These are phyloP conservation scores for Pythium coloratum DNA, from an alignment of 352 stramenopile species.

Conservation along the genomic window DNA sequence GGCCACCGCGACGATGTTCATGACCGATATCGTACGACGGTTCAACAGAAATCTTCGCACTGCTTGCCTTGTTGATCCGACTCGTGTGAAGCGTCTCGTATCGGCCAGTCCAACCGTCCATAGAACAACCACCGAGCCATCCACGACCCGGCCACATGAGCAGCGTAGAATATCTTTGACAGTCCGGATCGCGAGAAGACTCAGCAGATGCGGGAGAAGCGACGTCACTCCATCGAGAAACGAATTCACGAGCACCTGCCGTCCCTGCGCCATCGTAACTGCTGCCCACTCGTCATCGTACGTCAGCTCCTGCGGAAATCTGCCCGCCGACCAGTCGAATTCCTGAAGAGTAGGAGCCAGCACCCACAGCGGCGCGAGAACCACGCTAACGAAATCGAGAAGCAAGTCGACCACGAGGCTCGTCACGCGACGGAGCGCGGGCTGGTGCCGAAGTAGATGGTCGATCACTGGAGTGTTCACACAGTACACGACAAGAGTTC, in stretches of 20 bases:
- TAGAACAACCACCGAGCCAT: not conserved
- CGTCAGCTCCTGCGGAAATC: not conserved
- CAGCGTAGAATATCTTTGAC: not conserved
- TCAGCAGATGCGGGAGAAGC: not conserved
- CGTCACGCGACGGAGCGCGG: not conserved
- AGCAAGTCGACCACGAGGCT: not conserved
- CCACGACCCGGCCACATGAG: not conserved
- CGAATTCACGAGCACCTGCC: not conserved
- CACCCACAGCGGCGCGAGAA: not conserved
- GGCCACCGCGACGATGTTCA: not conserved
- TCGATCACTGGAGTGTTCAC: not conserved
- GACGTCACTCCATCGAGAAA: not conserved
- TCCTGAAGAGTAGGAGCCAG: not conserved
- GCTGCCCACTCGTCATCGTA: not conserved
- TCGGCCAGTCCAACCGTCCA: not conserved
- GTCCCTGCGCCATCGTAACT: not conserved
- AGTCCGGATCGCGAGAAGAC: not conserved
- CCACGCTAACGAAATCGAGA: not conserved
- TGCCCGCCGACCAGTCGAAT: not conserved
- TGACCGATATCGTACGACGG: not conserved
- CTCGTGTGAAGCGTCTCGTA: not conserved
- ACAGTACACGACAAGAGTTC: not conserved
- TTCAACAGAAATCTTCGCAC: not conserved
- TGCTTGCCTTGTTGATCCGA: not conserved
- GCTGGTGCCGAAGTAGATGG: not conserved